Evolutionary conservation across 139 green algal genomes (phyloP), one percentile per base, ranked within the genome.

Genomic region (Coccomyxa sp.): DNA sequence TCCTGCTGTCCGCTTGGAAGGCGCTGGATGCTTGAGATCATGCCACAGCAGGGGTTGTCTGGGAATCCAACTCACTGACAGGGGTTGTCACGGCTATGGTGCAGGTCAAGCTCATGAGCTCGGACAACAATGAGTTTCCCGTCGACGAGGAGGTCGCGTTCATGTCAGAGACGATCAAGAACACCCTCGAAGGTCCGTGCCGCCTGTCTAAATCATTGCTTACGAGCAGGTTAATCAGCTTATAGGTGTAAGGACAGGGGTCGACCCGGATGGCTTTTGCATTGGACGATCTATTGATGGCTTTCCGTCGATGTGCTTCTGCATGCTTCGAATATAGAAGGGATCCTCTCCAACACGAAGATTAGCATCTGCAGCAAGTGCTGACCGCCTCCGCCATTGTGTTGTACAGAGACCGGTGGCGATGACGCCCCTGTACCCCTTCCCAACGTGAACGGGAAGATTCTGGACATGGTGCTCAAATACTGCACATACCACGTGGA

Each of bases 401-500:
- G 38, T 3, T 51, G 38, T 11, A 78, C 91, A 95, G 91, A 96
- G 63, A 94, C 92, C 30, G 91, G 87, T 78, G 85, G 81, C 31
- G 92, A 71, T 21, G 63, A 95, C 0, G 91, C 93, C 9, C 66
- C 83, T 14, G 92, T 98, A 31, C 95, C 95, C 0, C 82, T 98
- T 83, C 93, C 94, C 28, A 98, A 98, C 82, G 95, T 98, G 0
- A 92, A 88, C 30, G 87, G 89, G 80, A 92, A 93, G 77, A 81
- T 84, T 38, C 83, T 92, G 25, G 75, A 81, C 32, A 91, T 92
- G 82, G 85, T 99, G 13, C 98, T 99, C 59, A 94, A 99, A 86
- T 99, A 98, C 84, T 98, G 94, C 92, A 96, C 93, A 85, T 97
- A 94, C 82, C 96, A 99, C 82, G 96, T 98, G 10, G 92, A 97